These are phyloP conservation scores for Nakazawaea siamensis DNA, from an alignment of 805 yeast species.

Conservation along the genomic window DNA sequence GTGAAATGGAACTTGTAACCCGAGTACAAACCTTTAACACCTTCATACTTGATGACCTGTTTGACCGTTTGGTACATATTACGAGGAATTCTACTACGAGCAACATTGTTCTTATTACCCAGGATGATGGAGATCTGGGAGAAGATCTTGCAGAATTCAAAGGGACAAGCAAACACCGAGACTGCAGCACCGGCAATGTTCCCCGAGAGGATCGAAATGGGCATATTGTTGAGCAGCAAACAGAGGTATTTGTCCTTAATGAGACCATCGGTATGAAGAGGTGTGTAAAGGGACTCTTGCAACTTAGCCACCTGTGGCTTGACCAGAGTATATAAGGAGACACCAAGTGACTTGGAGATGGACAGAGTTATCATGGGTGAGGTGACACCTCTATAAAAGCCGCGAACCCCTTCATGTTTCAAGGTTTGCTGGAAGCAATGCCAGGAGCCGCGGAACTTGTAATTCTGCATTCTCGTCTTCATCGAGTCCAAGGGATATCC, in stretches of 20 bases:
- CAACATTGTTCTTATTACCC: slow-evolving; percentile 16
- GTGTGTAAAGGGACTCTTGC: slow-evolving; percentile 14
- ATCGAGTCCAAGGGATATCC: slow-evolving; percentile 86
- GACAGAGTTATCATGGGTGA: slow-evolving; percentile 69
- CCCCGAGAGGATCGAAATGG: slow-evolving; percentile 50
- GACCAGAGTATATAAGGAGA: slow-evolving; percentile 48
- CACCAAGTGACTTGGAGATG: slow-evolving; percentile 55
- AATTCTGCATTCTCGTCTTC: slow-evolving; percentile 81
- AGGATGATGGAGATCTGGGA: slow-evolving; percentile 61
- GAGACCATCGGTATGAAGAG: slow-evolving; percentile 7
- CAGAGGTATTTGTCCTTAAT: neutral
- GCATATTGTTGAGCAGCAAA: slow-evolving; percentile 27
- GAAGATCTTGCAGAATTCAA: slow-evolving; percentile 75
- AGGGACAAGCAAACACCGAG: slow-evolving; percentile 68
- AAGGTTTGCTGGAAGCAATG: slow-evolving; percentile 53
- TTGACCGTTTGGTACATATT: slow-evolving; percentile 34
- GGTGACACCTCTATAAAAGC: slow-evolving; percentile 68
- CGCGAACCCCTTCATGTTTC: slow-evolving; percentile 52
- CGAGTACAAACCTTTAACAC: slow-evolving; percentile 58
- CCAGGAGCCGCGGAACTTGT: slow-evolving; percentile 46
- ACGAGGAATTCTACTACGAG: slow-evolving; percentile 19
- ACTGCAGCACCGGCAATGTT: slow-evolving; percentile 57
- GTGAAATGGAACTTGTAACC: slow-evolving; percentile 62
- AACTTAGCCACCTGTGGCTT: slow-evolving; percentile 32
- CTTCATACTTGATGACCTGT: slow-evolving; percentile 51